These are phyloP conservation scores for Starmerella roubikii DNA, from an alignment of 805 yeast species.

Conservation along the genomic window DNA sequence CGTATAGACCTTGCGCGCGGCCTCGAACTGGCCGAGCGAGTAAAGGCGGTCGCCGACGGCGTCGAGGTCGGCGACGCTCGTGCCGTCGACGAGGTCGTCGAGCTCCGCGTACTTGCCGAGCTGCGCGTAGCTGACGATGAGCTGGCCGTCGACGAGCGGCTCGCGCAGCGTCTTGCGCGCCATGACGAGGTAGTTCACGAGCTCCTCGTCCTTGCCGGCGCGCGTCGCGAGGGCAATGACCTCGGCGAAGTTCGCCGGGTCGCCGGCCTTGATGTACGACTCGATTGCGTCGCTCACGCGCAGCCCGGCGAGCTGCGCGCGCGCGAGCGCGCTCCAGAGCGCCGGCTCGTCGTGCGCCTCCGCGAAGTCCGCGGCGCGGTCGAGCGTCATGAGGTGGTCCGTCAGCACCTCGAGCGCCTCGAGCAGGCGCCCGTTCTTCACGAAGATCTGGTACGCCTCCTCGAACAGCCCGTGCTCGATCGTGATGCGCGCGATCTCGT, in stretches of 20 bases:
- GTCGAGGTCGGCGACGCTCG: slow-evolving; percentile 89
- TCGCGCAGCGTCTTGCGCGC: slow-evolving; percentile 87
- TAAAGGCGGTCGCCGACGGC: slow-evolving; percentile 83
- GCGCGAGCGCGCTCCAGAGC: slow-evolving; percentile 89
- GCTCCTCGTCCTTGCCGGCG: slow-evolving; percentile 92
- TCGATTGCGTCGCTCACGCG: slow-evolving; percentile 83
- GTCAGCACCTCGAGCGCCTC: slow-evolving; percentile 84
- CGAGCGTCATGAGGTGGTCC: slow-evolving; percentile 86
- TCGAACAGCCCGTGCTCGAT: slow-evolving; percentile 77
- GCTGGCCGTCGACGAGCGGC: slow-evolving; percentile 83
- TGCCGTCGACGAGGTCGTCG: slow-evolving; percentile 66
- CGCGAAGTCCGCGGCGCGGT: slow-evolving; percentile 86
- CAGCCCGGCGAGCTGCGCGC: slow-evolving; percentile 88
- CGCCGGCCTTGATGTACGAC: slow-evolving; percentile 83
- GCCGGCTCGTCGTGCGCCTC: slow-evolving; percentile 77
- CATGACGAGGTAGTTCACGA: slow-evolving; percentile 73
- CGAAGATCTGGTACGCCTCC: slow-evolving; percentile 88
- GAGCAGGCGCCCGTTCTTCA: slow-evolving; percentile 60
- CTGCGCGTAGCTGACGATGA: slow-evolving; percentile 75
- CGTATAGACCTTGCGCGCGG: slow-evolving; percentile 78
- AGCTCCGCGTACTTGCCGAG: slow-evolving; percentile 64
- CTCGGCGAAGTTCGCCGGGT: slow-evolving; percentile 76
- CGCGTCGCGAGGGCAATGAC: slow-evolving; percentile 92
- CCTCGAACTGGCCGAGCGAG: slow-evolving; percentile 69
- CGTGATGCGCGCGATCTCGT: slow-evolving; percentile 86